These are phyloP conservation scores for Aspergillus hortae DNA, from an alignment of 2,329 filamentous ascomycete species.

Conservation along the genomic window DNA sequence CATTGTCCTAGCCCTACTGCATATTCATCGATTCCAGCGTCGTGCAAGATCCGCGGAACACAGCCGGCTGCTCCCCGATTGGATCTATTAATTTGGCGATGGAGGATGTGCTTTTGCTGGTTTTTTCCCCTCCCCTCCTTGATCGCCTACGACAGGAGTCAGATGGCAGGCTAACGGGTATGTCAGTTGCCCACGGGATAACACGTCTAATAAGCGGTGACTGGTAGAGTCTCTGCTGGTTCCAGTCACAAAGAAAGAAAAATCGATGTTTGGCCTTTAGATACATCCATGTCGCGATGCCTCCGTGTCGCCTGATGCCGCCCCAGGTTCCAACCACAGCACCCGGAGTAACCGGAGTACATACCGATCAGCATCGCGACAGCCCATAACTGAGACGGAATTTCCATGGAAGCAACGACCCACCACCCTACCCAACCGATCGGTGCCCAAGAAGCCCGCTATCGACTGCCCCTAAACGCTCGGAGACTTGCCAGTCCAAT, in stretches of 20 bases:
- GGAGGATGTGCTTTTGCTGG: not conserved
- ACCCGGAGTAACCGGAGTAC: no score
- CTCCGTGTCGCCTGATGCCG: no score
- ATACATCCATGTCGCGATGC: no score
- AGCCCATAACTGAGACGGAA: no score
- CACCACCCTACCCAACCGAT: not conserved
- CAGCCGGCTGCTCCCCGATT: not conserved
- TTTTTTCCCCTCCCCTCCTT: no score
- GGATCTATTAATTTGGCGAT: not conserved
- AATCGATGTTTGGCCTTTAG: no score
- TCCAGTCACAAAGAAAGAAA: not conserved
- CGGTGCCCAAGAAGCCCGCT: not conserved
- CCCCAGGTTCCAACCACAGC: no score
- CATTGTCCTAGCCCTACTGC: not conserved
- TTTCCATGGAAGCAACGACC: not conserved
- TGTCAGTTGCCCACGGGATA: no score
- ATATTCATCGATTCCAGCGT: not conserved
- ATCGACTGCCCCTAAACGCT: not conserved
- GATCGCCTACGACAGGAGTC: no score
- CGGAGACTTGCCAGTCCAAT: constrained; percentile 2
- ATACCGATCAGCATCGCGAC: no score
- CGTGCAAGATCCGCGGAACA: not conserved
- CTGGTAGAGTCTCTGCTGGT: not conserved
- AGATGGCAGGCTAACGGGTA: no score
- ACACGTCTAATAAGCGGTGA: not conserved